phyloP scores from a whole-genome alignment of 345 rosid genomes.

The Eucalyptus regnans region DNA sequence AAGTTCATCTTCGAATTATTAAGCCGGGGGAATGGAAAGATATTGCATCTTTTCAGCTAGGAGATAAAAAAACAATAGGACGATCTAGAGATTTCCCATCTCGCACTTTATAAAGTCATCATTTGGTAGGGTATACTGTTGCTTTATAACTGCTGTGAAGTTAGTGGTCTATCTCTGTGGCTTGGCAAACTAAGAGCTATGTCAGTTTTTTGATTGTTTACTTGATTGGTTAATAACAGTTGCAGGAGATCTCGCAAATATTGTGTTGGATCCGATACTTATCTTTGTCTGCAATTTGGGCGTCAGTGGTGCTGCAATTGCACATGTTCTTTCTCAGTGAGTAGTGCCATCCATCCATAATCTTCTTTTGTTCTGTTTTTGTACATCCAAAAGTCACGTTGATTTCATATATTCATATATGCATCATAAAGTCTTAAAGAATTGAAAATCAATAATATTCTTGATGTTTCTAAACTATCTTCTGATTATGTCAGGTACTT shows the following conservation, averaged over 20 bases:
- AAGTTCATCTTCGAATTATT: not conserved
- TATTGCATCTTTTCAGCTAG: not conserved
- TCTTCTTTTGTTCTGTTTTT: not conserved
- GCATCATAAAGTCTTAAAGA: not conserved
- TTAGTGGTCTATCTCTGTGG: not conserved
- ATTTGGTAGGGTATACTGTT: not conserved
- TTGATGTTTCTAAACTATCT: not conserved
- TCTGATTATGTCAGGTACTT: slow-evolving; percentile 39
- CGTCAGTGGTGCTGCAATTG: slow-evolving; percentile 90
- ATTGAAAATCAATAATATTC: not conserved
- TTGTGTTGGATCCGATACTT: slow-evolving; percentile 71
- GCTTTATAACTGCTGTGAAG: not conserved
- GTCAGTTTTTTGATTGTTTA: not conserved
- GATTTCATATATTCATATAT: not conserved
- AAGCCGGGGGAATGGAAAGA: not conserved
- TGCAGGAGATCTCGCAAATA: slow-evolving; percentile 57
- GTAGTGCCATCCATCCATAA: not conserved
- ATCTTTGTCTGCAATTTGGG: slow-evolving; percentile 61
- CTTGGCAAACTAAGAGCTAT: not conserved
- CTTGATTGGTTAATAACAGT: slow-evolving; percentile 14
- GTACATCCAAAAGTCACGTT: not conserved
- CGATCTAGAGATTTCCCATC: not conserved
- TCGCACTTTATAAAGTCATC: not conserved
- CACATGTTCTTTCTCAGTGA: slow-evolving; percentile 91
- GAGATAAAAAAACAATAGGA: not conserved